Percentiles rank a stretch among this genome's conserved stretches.
Evolutionary conservation across 306 rosid species (phyloP).

Genomic region (Styphnolobium japonicum): DNA sequence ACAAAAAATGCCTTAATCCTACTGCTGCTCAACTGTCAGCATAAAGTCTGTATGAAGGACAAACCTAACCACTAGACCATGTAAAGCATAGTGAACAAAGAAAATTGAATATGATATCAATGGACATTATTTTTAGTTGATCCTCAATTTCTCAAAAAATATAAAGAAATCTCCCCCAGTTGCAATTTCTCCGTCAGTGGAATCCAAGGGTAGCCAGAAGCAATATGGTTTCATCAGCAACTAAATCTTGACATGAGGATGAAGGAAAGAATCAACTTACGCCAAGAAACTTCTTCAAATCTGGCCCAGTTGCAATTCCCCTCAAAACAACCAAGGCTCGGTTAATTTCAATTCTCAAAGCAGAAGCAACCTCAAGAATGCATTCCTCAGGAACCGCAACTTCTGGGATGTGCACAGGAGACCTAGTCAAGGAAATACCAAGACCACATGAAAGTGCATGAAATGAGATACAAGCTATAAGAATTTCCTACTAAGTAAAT

Average conservation of each 20-base stretch:
- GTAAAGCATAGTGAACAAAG: not conserved
- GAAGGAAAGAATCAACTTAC: slow-evolving; percentile 44
- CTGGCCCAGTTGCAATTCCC: slow-evolving; percentile 66
- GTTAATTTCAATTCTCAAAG: slow-evolving; percentile 57
- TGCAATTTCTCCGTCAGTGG: slow-evolving; percentile 41
- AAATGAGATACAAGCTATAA: not conserved
- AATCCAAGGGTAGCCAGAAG: not conserved
- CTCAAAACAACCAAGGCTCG: slow-evolving; percentile 43
- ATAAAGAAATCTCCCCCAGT: not conserved
- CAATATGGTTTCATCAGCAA: not conserved
- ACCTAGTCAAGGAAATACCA: slow-evolving; percentile 40
- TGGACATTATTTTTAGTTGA: not conserved
- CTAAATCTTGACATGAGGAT: not conserved
- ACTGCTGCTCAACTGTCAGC: not conserved
- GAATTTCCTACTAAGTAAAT: not conserved
- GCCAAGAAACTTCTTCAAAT: slow-evolving; percentile 62
- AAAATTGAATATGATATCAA: not conserved
- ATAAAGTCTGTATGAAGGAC: too few species aligned
- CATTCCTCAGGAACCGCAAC: slow-evolving; percentile 50
- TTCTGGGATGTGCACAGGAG: slow-evolving; percentile 64
- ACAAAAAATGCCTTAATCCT: not conserved
- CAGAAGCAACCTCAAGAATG: slow-evolving; percentile 46
- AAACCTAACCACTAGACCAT: not conserved
- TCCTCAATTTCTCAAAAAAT: not conserved
- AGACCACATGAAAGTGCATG: slow-evolving; percentile 15